Conservation (phyloP, 306 rosid species). For the Dalbergia oliveri region DNA sequence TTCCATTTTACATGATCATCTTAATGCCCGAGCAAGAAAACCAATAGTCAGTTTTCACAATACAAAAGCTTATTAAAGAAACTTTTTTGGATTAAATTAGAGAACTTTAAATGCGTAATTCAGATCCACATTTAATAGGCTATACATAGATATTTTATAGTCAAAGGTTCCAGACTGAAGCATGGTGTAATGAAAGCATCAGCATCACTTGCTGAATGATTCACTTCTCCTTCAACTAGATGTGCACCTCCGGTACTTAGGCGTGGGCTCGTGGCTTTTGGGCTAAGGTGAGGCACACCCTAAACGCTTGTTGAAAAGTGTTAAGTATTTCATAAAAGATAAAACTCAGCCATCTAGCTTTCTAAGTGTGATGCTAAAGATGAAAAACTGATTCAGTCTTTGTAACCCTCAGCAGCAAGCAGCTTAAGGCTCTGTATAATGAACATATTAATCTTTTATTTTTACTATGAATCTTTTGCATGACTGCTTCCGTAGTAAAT, state of each 20-base stretch:
- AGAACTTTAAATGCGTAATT: slow-evolving; percentile 1
- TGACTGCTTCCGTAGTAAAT: slow-evolving; percentile 21
- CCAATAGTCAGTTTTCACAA: slow-evolving; percentile 19
- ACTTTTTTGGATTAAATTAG: not conserved
- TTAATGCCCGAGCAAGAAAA: slow-evolving; percentile 31
- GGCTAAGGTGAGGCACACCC: not conserved
- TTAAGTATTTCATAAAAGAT: not conserved
- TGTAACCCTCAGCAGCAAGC: not conserved
- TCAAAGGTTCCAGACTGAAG: no score
- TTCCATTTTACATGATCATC: not conserved
- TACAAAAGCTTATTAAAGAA: slow-evolving; percentile 23
- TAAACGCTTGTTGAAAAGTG: not conserved
- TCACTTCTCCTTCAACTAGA: not conserved
- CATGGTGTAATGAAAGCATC: no score
- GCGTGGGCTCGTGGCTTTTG: not conserved
- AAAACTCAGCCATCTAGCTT: not conserved
- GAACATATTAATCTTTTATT: slow-evolving; percentile 5
- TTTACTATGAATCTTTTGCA: not conserved
- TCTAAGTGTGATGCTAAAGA: slow-evolving; percentile 2
- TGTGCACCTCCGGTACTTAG: not conserved
- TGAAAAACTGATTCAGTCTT: slow-evolving; percentile 3
- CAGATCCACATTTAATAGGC: not conserved
- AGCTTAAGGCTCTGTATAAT: slow-evolving; percentile 12
- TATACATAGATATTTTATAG: not conserved
- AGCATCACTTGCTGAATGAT: slow-evolving; percentile 15